Conservation (phyloP, 352 stramenopile genomes). For the Pythium sukuiense region DNA sequence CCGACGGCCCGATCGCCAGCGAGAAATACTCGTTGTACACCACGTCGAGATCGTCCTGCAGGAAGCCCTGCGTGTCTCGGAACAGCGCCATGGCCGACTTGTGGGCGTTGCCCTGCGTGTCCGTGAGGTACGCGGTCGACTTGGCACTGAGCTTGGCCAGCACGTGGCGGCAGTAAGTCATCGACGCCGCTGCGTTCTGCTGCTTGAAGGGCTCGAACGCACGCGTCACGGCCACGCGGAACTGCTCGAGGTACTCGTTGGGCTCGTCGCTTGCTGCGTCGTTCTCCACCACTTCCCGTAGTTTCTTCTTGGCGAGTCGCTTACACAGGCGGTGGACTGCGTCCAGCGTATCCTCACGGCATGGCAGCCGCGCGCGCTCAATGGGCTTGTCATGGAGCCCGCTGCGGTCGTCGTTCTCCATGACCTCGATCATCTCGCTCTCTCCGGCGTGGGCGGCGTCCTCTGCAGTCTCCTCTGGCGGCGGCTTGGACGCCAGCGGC, state of each 20-base stretch:
- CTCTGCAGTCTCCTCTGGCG: conserved; percentile 35
- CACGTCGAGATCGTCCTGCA: conserved; percentile 47
- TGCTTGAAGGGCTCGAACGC: conserved; percentile 62
- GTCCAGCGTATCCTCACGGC: conserved; percentile 49
- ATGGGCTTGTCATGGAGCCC: conserved; percentile 31
- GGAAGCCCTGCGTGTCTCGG: conserved; percentile 63
- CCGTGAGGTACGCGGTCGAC: conserved; percentile 42
- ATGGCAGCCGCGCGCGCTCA: conserved; percentile 70
- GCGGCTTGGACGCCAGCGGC: conserved; percentile 22
- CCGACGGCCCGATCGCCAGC: conserved; percentile 67
- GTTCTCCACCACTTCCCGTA: conserved; percentile 65
- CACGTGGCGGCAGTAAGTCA: conserved; percentile 77
- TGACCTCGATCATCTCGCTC: conserved; percentile 70
- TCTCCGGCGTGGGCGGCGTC: background rate
- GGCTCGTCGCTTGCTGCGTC: conserved; percentile 62
- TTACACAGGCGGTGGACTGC: conserved; percentile 73
- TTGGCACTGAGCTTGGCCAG: conserved; percentile 44
- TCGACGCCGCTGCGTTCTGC: conserved; percentile 80
- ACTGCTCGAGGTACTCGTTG: conserved; percentile 67
- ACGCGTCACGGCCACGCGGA: conserved; percentile 44
- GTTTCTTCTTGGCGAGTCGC: conserved; percentile 69
- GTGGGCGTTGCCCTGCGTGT: conserved; percentile 32
- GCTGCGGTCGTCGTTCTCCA: conserved; percentile 50
- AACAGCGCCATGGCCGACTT: conserved; percentile 79
- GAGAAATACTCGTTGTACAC: conserved; percentile 65